Percentiles rank a stretch among this genome's conserved stretches.
Evolutionary conservation across 345 rosid genomes (phyloP).

Genomic region (Nephelium lappaceum): DNA sequence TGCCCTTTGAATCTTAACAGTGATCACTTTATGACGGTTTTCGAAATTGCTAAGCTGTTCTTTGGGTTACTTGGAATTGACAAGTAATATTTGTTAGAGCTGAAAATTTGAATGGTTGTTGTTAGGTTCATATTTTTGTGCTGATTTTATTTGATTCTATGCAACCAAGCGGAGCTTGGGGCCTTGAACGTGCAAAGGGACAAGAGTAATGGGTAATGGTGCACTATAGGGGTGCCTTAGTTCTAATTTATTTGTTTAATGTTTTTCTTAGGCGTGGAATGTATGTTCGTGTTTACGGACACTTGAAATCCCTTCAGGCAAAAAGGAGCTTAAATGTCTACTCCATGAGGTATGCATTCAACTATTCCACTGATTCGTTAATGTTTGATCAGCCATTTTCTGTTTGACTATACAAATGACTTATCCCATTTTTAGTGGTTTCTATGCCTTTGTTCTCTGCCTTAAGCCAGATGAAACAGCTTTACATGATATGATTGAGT

Average conservation of each 20-base stretch:
- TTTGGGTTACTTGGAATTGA: background rate
- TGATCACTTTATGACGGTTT: background rate
- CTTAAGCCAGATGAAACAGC: background rate
- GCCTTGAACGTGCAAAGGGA: background rate
- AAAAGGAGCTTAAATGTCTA: slow-evolving; percentile 72
- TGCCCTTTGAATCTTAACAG: slow-evolving; percentile 6
- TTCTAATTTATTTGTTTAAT: slow-evolving; percentile 5
- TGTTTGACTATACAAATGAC: background rate
- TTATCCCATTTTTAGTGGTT: background rate
- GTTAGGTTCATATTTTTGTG: slow-evolving; percentile 1
- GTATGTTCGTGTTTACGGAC: slow-evolving; percentile 90
- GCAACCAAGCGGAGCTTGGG: background rate
- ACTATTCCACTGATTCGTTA: background rate
- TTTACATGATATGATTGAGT: background rate
- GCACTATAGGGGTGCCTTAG: background rate
- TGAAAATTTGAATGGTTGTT: background rate
- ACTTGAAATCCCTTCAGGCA: slow-evolving; percentile 71
- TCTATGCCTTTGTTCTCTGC: background rate
- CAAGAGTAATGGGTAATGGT: background rate
- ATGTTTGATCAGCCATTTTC: background rate
- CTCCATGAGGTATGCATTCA: slow-evolving; percentile 60
- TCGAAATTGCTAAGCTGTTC: background rate
- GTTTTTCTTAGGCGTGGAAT: slow-evolving; percentile 60
- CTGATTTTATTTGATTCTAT: slow-evolving; percentile 4
- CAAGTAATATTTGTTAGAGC: background rate